phyloP scores from a whole-genome alignment of 306 rosid species.

The Alnus glutinosa region DNA sequence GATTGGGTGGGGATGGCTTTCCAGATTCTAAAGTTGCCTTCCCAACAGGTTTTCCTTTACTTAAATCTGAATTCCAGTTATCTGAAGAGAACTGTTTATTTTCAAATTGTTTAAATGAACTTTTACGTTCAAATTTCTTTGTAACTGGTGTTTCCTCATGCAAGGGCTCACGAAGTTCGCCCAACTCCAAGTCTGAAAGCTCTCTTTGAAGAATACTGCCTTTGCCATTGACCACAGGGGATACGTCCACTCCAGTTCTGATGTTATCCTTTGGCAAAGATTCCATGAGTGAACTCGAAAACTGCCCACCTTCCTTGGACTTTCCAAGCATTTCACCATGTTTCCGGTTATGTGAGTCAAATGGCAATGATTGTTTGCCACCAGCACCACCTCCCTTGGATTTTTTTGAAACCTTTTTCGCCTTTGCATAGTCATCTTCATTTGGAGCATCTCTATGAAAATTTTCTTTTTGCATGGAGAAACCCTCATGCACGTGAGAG shows the following conservation, averaged over 20 bases:
- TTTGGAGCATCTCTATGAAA: conserved; percentile 49
- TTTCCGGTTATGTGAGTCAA: conserved; percentile 56
- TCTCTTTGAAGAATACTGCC: conserved; percentile 79
- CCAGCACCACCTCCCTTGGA: conserved; percentile 59
- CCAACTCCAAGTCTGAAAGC: conserved; percentile 89
- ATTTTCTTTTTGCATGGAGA: conserved; percentile 48
- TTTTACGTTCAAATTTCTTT: conserved; percentile 76
- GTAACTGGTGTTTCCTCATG: conserved; percentile 58
- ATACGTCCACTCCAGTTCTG: conserved; percentile 44
- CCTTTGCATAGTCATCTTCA: conserved; percentile 48
- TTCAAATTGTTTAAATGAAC: conserved; percentile 67
- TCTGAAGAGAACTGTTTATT: conserved; percentile 52
- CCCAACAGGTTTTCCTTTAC: conserved; percentile 52
- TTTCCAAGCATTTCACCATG: conserved; percentile 61
- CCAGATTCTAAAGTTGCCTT: conserved; percentile 54
- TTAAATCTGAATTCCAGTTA: conserved; percentile 53
- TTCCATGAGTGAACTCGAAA: conserved; percentile 43
- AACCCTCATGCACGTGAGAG: conserved; percentile 46
- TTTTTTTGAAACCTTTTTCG: conserved; percentile 59
- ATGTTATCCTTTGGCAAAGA: conserved; percentile 53
- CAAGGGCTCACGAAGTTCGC: conserved; percentile 89
- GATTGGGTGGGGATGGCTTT: conserved; percentile 56
- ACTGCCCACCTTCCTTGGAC: conserved; percentile 53
- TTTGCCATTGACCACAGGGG: conserved; percentile 65
- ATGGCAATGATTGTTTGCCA: conserved; percentile 46